Conservation (phyloP, 2,329 filamentous ascomycete genomes). For the Alternaria conjuncta region DNA sequence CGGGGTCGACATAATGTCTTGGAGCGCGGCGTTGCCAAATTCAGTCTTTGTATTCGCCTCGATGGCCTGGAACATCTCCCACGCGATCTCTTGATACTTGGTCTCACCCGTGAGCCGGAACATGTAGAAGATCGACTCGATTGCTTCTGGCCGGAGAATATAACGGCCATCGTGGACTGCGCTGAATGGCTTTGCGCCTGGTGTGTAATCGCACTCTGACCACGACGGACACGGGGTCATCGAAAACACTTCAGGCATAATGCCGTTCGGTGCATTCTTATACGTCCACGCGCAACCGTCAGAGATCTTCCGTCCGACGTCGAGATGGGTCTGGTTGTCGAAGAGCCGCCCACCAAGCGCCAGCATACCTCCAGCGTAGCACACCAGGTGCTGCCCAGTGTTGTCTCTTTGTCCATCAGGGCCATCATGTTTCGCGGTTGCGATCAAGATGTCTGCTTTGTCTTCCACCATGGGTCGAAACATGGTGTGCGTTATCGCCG, state of each 20-base stretch:
- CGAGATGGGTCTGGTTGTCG: slow-evolving; percentile 58
- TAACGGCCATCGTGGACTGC: slow-evolving; percentile 50
- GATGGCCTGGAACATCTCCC: slow-evolving; percentile 57
- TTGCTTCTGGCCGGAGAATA: slow-evolving; percentile 61
- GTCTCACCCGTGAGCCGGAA: slow-evolving; percentile 65
- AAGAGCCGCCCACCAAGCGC: slow-evolving; percentile 65
- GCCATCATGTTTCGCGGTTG: slow-evolving; percentile 45
- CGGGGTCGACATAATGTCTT: slow-evolving; percentile 52
- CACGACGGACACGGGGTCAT: slow-evolving; percentile 50
- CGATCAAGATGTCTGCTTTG: slow-evolving; percentile 54
- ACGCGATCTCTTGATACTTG: slow-evolving; percentile 52
- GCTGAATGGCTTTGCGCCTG: slow-evolving; percentile 49
- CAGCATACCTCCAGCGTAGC: slow-evolving; percentile 68
- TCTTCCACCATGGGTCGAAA: slow-evolving; percentile 59
- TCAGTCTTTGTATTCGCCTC: slow-evolving; percentile 49
- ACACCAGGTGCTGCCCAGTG: slow-evolving; percentile 61
- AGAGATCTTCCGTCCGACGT: slow-evolving; percentile 62
- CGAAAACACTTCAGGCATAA: slow-evolving; percentile 62
- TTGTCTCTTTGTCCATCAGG: slow-evolving; percentile 50
- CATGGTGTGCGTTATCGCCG: slow-evolving; percentile 54
- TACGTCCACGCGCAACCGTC: slow-evolving; percentile 69
- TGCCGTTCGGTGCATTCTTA: slow-evolving; percentile 60
- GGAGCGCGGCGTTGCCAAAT: slow-evolving; percentile 54
- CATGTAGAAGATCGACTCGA: slow-evolving; percentile 66
- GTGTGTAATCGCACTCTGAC: slow-evolving; percentile 48